Evolutionary conservation across 2,329 filamentous ascomycete genomes (phyloP), one percentile per base, ranked within the genome.

Genomic region (Neoarthrinium moseri): DNA sequence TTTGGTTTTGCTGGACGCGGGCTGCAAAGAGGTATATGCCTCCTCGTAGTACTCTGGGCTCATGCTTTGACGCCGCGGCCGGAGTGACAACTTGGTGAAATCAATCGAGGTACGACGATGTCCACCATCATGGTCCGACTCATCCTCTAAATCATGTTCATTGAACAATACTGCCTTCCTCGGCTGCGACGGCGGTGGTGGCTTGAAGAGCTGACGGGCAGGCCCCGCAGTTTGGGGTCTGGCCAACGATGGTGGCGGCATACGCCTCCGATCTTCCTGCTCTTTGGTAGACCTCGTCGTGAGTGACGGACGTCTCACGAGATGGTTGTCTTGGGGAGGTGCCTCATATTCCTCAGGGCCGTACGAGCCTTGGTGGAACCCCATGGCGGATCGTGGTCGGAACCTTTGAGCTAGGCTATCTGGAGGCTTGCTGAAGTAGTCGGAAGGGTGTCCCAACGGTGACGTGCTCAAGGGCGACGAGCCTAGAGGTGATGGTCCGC

Each of bases 201-300:
- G 58, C 8, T 57, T 58, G 42, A 62, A 60, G 23, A 60, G 53
- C 34, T 61, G 56, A 49, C 51, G 61, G 43, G 47, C 59, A 37
- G 56, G 67, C 24, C 58, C 62, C 26, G 58, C 64, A 36, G 59
- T 64, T 39, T 56, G 57, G 7, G 68, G 71, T 12, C 73, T 63
- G 8, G 63, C 60, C n/a, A n/a, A n/a, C n/a, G n/a, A n/a, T 4
- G 75, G 75, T 10, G 76, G 75, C 18, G 77, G 76, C 75, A 78
- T 77, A 23, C 66, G 64, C 40, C 56, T 62, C 24, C 71, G 67
- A 42, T 76, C 74, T 2, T 77, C 71, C 1, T 73, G 67, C 6
- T 64, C 57, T 45, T 68, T 72, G 51, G 57, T 52, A 27, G 34
- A 26, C 40, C 58, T 65, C 56, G 62, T 70, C 11, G 63, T 63